Evolutionary conservation across 345 rosid species (phyloP), one percentile per base, ranked within the genome.

Genomic region (Heritiera littoralis): DNA sequence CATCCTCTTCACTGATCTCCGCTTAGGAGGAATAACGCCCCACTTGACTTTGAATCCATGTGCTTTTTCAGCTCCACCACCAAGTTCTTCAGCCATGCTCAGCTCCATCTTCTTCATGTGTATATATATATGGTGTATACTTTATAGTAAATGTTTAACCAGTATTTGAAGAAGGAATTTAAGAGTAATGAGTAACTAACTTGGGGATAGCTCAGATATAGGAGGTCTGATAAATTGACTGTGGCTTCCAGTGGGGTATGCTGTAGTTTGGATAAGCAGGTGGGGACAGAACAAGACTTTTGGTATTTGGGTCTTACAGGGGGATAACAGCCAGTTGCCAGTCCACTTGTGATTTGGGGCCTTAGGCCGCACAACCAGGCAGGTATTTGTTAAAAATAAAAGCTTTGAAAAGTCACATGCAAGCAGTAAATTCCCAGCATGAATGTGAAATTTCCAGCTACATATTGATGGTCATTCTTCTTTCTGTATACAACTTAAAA

Each of bases 1-100:
- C 65, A 76, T 80, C 23, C 18, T 76, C 51, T 80, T 76, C 8
- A 80, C 83, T 52, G 72, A 63, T 66, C 79, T 80, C 52, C 72
- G 76, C 72, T 69, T 75, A 9, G 65, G 18, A 6, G 83, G 83
- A 49, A 69, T 59, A 23, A 80, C 32, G 20, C 64, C 60, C 64
- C 71, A 65, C n/a, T 43, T 76, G 10, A 38, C 14, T 20, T n/a
- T 38, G 74, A 66, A 66, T 54, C 52, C 10, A 20, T 66, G 54
- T 9, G 12, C 23, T 15, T 38, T 66, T 11, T 40, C 51, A 32
- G 63, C 61, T 10, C 17, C 48, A 17, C 17, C 79, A 7, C 59
- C 79, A 66, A 65, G 9, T 49, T 66, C 59, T 41, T 66, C 78
- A 9, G 9, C 49, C 32, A 75, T 23, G 12, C 55, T 75, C 14